phyloP scores from a whole-genome alignment of 805 yeast species.

The Metschnikowia picachoensis region DNA sequence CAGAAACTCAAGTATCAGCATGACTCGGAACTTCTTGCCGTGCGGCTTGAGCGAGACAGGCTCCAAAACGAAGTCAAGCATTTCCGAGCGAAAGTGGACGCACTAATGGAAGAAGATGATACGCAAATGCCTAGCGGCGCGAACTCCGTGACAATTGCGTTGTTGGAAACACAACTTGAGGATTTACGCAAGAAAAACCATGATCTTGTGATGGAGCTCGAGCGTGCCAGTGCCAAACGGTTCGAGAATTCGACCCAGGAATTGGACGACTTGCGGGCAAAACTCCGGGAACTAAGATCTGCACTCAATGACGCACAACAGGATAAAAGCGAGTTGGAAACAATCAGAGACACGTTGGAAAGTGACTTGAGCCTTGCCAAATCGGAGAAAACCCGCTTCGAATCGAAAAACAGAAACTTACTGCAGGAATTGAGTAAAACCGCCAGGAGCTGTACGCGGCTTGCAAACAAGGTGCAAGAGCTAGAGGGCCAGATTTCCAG shows the following conservation, averaged over 20 bases:
- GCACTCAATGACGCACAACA: conserved; percentile 8
- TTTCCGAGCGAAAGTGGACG: conserved; percentile 28
- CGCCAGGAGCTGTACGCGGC: conserved; percentile 27
- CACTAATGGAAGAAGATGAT: conserved; percentile 18
- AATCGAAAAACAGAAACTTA: conserved; percentile 24
- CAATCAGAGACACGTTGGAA: conserved; percentile 26
- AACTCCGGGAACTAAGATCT: conserved; percentile 9
- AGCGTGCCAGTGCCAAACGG: conserved; percentile 1
- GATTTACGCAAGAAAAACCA: conserved; percentile 25
- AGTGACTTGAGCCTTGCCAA: conserved; percentile 25
- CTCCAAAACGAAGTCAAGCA: conserved; percentile 31
- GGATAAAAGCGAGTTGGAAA: conserved; percentile 21
- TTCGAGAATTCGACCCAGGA: conserved; percentile 1
- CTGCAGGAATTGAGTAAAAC: conserved; percentile 29
- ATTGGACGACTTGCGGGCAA: conserved; percentile 5
- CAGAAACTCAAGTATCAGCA: conserved; percentile 27
- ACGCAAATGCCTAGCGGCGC: conserved; percentile 2
- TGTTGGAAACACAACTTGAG: conserved; percentile 33
- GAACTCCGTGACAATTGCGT: conserved; percentile 14
- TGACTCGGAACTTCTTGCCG: conserved; percentile 35
- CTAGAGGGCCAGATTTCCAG: conserved; percentile 10
- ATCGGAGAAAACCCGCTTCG: conserved; percentile 30
- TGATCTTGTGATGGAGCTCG: conserved; percentile 24
- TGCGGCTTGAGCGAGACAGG: conserved; percentile 37
- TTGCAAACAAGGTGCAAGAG: conserved; percentile 27